phyloP scores from a whole-genome alignment of 2,329 filamentous ascomycete genomes.

The Sporothrix sp. region DNA sequence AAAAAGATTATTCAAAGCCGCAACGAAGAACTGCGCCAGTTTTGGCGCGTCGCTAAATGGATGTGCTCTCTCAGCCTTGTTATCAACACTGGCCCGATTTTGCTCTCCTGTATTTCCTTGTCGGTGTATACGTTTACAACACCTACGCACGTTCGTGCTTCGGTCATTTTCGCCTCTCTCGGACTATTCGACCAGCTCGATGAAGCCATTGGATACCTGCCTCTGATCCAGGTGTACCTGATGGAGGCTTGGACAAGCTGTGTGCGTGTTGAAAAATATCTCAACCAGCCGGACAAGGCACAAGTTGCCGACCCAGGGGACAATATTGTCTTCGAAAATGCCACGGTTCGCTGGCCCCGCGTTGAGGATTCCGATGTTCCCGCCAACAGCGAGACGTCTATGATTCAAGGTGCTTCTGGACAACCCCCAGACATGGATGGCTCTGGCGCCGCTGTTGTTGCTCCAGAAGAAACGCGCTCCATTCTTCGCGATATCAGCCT shows the following conservation, averaged over 20 bases:
- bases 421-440: neutral
- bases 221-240: slow-evolving; percentile 26
- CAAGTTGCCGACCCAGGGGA: slow-evolving; percentile 21
- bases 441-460: neutral
- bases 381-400: neutral
- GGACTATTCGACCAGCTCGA: slow-evolving; percentile 29
- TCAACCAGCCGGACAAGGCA: slow-evolving; percentile 25
- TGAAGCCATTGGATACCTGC: slow-evolving; percentile 25
- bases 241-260: slow-evolving; percentile 29
- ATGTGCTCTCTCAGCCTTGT: slow-evolving; percentile 24
- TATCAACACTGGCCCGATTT: slow-evolving; percentile 25
- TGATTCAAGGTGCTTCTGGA: neutral
- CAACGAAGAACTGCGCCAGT: slow-evolving; percentile 27
- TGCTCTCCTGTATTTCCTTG: slow-evolving; percentile 26
- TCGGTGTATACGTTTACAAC: slow-evolving; percentile 26
- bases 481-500: slow-evolving; percentile 26
- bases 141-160: slow-evolving; percentile 24
- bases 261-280: slow-evolving; percentile 26
- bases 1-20: slow-evolving; percentile 26
- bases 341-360: slow-evolving; percentile 27
- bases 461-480: slow-evolving; percentile 21
- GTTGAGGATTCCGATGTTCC: slow-evolving; percentile 21
- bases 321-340: slow-evolving; percentile 23
- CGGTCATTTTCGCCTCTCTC: slow-evolving; percentile 28
- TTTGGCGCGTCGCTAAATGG: slow-evolving; percentile 25